Percentiles rank a stretch among this genome's conserved stretches.
Evolutionary conservation across 2,329 filamentous ascomycete species (phyloP).

Genomic region (Cercospora sp.): DNA sequence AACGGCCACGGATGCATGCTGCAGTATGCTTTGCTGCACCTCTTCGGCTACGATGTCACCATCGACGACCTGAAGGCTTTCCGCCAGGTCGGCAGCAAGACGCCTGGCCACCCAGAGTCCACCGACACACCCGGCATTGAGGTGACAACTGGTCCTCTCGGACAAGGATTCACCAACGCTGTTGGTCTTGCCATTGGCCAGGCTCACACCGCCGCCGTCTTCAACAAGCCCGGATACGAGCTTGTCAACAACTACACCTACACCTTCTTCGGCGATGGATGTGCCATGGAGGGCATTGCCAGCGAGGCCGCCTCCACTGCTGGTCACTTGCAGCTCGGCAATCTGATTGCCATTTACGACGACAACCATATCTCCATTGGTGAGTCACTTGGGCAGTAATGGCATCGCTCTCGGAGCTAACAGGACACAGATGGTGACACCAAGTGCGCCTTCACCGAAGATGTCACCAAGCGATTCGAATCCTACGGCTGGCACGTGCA

Average conservation of each 20-base stretch:
- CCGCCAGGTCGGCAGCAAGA: slow-evolving; percentile 79
- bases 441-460: slow-evolving; percentile 94
- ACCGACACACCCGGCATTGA: slow-evolving; percentile 96
- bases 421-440: slow-evolving; percentile 75
- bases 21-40: slow-evolving; percentile 95
- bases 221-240: slow-evolving; percentile 95
- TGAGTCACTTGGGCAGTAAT: slow-evolving; percentile 40
- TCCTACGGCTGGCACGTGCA: slow-evolving; percentile 94
- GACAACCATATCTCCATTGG: slow-evolving; percentile 95
- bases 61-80: slow-evolving; percentile 94
- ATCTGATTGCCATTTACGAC: slow-evolving; percentile 95
- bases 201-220: slow-evolving; percentile 82
- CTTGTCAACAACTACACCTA: slow-evolving; percentile 97
- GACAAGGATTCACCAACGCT: slow-evolving; percentile 95
- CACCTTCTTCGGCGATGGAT: slow-evolving; percentile 94
- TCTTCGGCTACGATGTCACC: slow-evolving; percentile 84
- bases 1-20: slow-evolving; percentile 99
- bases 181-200: slow-evolving; percentile 97
- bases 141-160: slow-evolving; percentile 96
- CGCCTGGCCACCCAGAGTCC: slow-evolving; percentile 92
- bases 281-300: slow-evolving; percentile 97
- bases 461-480: slow-evolving; percentile 92
- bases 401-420: slow-evolving; percentile 17
- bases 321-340: slow-evolving; percentile 95
- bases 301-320: slow-evolving; percentile 88